Evolutionary conservation across 805 yeast genomes (phyloP), one percentile per base, ranked within the genome.

Genomic region (Soucietia sequanensis): DNA sequence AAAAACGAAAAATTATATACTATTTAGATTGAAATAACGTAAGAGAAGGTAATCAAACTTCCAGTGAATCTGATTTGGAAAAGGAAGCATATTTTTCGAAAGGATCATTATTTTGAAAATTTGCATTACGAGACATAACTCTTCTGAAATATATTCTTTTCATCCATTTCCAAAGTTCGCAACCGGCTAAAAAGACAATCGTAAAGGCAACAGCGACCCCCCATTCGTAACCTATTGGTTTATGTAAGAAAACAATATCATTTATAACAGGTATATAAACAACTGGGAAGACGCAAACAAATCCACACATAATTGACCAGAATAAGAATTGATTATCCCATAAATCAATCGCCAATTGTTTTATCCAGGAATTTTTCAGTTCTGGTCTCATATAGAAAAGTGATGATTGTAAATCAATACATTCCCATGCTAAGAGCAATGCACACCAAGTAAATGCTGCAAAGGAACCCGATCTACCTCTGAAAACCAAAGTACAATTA

Each of bases 181-280:
- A 72, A 6, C 80, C 79, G 5, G 60, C 38, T 46, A 85, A 67
- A 54, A 81, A 87, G 23, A 72, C 62, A 4, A 76, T 37, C 3
- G 82, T 62, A 42, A 80, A 72, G 0, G 77, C 85, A 43, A 81
- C 63, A 1, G 87, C 75, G 41, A 85, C 59, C 11, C 85, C 91
- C 95, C 95, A 87, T 64, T 86, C 95, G 61, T 78, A 79, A 7
- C 80, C 74, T 43, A 86, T 84, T 6, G 80, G 77, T 20, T 58
- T 66, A 58, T 87, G 95, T 47, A 81, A 65, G 56, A 87, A 87
- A 6, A 87, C 95, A 42, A 75, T 72, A 29, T 70, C 63, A 58
- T 87, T 87, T 53, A 87, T 85, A n/a, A 84, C 95, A 5, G 96
- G 95, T 44, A 87, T 87, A 60, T 86, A 86, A 24, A 86, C 78